Percentiles rank a stretch among this genome's conserved stretches.
phyloP scores from a whole-genome alignment of 2,329 filamentous ascomycete species.

The Penicillium sp. region DNA sequence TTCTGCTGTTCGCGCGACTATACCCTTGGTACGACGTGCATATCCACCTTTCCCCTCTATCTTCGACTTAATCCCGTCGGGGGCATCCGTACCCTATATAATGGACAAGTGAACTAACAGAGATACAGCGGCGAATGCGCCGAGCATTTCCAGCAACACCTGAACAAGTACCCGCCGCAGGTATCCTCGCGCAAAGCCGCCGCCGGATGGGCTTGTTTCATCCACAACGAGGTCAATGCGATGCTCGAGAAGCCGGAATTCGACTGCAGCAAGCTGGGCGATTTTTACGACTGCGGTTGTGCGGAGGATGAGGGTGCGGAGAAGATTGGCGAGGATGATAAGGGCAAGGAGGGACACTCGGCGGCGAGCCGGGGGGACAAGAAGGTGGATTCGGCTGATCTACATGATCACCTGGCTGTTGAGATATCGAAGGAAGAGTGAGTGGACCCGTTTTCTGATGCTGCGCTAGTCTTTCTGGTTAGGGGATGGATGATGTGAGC shows the following conservation, averaged over 20 bases:
- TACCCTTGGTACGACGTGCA: constrained; percentile 59
- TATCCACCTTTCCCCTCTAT: no score
- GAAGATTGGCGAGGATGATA: constrained; percentile 8
- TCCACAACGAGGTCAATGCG: constrained; percentile 68
- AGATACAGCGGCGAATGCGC: constrained; percentile 63
- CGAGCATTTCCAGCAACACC: constrained; percentile 62
- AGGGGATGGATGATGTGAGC: neutral
- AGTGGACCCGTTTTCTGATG: constrained; percentile 17
- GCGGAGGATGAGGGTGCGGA: constrained; percentile 54
- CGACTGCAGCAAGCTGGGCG: constrained; percentile 65
- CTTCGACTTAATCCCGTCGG: no score
- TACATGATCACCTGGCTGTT: constrained; percentile 28
- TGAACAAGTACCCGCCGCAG: constrained; percentile 65
- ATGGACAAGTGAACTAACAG: constrained; percentile 11
- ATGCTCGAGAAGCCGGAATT: constrained; percentile 63
- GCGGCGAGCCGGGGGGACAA: constrained; percentile 12
- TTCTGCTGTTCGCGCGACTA: constrained; percentile 65
- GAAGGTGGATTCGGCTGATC: constrained; percentile 6
- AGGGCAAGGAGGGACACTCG: constrained; percentile 14
- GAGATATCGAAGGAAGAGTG: constrained; percentile 42
- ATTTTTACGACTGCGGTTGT: constrained; percentile 69
- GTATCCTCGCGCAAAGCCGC: constrained; percentile 63
- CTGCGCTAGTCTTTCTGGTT: neutral
- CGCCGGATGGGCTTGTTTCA: constrained; percentile 67
- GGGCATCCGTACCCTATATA: no score